Evolutionary conservation across 2,329 filamentous ascomycete genomes (phyloP).

Genomic region (Chaetothyriales sp.): DNA sequence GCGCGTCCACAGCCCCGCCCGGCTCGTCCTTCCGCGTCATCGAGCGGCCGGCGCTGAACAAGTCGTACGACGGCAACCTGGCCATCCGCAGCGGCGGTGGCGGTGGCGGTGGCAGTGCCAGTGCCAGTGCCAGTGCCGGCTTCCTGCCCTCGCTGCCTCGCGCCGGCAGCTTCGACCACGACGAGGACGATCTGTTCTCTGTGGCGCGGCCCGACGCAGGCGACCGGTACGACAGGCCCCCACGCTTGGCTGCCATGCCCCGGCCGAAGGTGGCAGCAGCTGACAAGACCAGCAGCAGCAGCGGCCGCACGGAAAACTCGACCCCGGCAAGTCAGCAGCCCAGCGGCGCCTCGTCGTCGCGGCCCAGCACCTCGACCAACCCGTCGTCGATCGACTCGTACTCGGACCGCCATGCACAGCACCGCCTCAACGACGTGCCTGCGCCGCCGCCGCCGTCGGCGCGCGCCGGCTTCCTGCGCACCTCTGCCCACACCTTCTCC

Average conservation of each 20-base stretch:
- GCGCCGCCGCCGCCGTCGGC: constrained; percentile 25
- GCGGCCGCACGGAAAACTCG: constrained; percentile 36
- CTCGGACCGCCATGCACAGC: constrained; percentile 26
- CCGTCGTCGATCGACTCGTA: constrained; percentile 40
- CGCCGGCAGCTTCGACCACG: constrained; percentile 17
- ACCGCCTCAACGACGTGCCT: constrained; percentile 30
- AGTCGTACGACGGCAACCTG: constrained; percentile 26
- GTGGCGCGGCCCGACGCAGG: constrained; percentile 23
- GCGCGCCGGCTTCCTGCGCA: constrained; percentile 27
- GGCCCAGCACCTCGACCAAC: constrained; percentile 41
- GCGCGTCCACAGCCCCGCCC: constrained; percentile 16
- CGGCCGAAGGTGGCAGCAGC: constrained; percentile 1
- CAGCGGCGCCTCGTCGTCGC: constrained; percentile 34
- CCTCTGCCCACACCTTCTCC: constrained; percentile 40
- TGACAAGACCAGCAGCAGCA: constrained; percentile 25
- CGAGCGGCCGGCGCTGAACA: constrained; percentile 34
- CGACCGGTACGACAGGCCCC: constrained; percentile 23
- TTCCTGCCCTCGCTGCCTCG: neutral
- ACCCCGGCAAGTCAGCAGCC: constrained; percentile 33
- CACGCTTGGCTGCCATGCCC: neutral
- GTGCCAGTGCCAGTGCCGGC: neutral
- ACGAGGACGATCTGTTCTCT: constrained; percentile 27
- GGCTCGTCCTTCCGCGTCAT: constrained; percentile 42
- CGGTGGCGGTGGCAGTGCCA: no score
- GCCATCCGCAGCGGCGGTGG: neutral